Evolutionary conservation across 179 eudicot species (phyloP).

Genomic region (Heliamphora pulchella): DNA sequence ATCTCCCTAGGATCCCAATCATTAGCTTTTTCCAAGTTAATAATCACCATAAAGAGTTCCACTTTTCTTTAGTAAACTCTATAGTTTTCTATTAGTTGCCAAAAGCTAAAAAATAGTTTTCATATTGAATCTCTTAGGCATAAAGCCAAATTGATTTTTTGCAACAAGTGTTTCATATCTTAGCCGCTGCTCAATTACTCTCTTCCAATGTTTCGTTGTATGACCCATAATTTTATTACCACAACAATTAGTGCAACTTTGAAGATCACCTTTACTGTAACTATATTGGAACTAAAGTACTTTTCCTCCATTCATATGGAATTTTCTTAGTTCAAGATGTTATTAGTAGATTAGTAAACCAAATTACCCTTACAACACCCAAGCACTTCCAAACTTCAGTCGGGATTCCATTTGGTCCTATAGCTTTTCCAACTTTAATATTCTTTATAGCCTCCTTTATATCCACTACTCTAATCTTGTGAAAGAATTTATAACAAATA

Average conservation of each 20-base stretch:
- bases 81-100: background rate
- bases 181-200: background rate
- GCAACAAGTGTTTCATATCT: background rate
- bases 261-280: no score
- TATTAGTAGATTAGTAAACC: background rate
- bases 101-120: background rate
- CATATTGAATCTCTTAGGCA: background rate
- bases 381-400: background rate
- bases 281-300: no score
- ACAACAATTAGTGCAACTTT: no score
- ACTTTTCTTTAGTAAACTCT: background rate
- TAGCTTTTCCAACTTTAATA: background rate
- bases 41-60: background rate
- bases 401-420: background rate
- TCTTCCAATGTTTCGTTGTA: background rate
- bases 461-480: background rate
- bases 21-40: background rate
- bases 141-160: background rate
- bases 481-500: background rate
- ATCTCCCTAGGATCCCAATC: background rate
- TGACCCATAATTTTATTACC: background rate
- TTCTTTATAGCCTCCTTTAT: background rate
- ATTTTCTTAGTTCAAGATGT: no score
- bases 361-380: constrained; percentile 3
- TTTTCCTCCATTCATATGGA: no score